Conservation (phyloP, 345 rosid genomes). For the Salix brachista region DNA sequence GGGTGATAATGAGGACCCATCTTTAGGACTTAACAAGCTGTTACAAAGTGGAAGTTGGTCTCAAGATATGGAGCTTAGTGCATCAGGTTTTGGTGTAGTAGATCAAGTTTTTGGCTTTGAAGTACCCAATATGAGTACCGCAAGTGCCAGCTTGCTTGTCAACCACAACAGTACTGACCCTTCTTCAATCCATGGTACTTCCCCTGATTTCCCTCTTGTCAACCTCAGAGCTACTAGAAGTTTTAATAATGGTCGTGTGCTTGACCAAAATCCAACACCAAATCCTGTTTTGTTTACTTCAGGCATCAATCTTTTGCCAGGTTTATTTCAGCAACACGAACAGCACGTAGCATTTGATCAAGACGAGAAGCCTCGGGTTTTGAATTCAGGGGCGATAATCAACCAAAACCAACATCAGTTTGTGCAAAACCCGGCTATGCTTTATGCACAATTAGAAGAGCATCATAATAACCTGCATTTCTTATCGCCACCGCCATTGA, state of each 20-base stretch:
- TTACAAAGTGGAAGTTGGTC: conserved; percentile 38
- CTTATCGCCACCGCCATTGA: conserved; percentile 42
- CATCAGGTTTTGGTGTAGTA: conserved; percentile 51
- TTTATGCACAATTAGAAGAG: conserved; percentile 40
- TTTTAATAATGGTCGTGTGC: conserved; percentile 16
- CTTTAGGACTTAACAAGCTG: conserved; percentile 51
- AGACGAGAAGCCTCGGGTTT: conserved; percentile 49
- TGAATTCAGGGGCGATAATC: conserved; percentile 38
- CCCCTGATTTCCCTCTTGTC: conserved; percentile 30
- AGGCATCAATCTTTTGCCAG: conserved; percentile 15
- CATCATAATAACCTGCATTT: conserved; percentile 33
- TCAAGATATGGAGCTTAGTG: conserved; percentile 39
- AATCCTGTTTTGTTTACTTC: conserved; percentile 10
- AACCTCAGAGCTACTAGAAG: conserved; percentile 14
- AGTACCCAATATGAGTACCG: conserved; percentile 12
- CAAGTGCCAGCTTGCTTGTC: conserved; percentile 15
- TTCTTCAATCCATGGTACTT: conserved; percentile 23
- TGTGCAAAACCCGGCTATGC: conserved; percentile 44
- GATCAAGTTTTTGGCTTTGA: conserved; percentile 65
- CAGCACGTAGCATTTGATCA: conserved; percentile 19
- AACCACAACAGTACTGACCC: conserved; percentile 28
- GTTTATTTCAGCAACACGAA: conserved; percentile 20
- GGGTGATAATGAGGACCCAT: conserved; percentile 68
- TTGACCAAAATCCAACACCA: conserved; percentile 19
- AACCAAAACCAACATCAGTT: conserved; percentile 52